phyloP scores from a whole-genome alignment of 202 grass and related monocot genomes.

The Schoenoplectus tabernaemontani region DNA sequence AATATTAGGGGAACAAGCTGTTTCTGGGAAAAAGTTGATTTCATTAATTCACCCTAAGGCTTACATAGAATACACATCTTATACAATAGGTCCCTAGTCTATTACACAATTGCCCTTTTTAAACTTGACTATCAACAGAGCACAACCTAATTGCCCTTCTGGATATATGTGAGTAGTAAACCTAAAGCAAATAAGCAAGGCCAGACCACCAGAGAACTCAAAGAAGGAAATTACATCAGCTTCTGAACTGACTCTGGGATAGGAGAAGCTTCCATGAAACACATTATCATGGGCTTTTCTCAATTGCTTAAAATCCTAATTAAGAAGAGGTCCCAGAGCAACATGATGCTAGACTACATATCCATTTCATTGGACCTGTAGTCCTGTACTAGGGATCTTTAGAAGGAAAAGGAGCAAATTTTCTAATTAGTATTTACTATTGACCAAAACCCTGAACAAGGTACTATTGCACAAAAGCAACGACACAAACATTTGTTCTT shows the following conservation, averaged over 20 bases:
- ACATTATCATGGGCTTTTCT: background rate
- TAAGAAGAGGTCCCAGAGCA: background rate
- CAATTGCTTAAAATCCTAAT: background rate
- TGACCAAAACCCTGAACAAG: background rate
- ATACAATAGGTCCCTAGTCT: too few species aligned
- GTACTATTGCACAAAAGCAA: background rate
- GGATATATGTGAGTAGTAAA: background rate
- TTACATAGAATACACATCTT: too few species aligned
- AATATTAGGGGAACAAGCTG: background rate
- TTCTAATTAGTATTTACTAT: background rate
- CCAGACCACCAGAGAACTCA: background rate
- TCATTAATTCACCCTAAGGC: too few species aligned
- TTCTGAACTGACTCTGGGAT: background rate
- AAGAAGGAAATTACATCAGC: background rate
- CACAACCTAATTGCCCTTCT: background rate
- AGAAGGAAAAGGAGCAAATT: background rate
- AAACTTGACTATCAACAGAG: too few species aligned
- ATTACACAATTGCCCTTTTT: too few species aligned
- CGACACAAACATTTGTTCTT: background rate
- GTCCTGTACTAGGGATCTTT: background rate
- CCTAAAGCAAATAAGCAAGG: background rate
- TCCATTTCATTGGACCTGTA: background rate
- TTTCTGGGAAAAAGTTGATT: too few species aligned
- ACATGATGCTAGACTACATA: background rate
- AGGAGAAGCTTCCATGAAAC: background rate